Conservation (phyloP, 805 yeast genomes). For the Wickerhamiella alocasiicola region DNA sequence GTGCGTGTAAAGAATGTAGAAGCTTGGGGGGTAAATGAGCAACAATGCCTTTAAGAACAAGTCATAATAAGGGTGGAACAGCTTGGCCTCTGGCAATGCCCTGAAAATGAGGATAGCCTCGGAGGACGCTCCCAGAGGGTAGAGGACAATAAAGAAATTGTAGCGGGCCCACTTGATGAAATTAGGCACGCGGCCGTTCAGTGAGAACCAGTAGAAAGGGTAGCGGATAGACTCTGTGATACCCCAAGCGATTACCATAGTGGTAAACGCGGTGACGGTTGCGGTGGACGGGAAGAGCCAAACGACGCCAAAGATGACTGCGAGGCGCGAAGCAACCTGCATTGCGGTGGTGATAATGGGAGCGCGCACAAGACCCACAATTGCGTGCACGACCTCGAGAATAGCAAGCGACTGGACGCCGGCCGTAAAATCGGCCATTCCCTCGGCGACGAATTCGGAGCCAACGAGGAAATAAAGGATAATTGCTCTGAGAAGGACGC, state of each 20-base stretch:
- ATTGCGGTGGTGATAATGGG: slow-evolving; percentile 73
- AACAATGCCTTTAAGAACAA: slow-evolving; percentile 45
- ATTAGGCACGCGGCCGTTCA: slow-evolving; percentile 46
- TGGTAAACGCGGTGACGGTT: slow-evolving; percentile 39
- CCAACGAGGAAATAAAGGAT: slow-evolving; percentile 36
- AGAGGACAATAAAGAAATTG: slow-evolving; percentile 66
- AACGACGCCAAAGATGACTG: slow-evolving; percentile 75
- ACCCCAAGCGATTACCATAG: slow-evolving; percentile 80
- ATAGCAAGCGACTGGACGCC: slow-evolving; percentile 67
- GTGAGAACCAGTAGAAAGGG: slow-evolving; percentile 56
- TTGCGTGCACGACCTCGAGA: slow-evolving; percentile 68
- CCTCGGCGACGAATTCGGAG: slow-evolving; percentile 52
- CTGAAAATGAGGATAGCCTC: slow-evolving; percentile 60
- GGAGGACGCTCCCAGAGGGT: slow-evolving; percentile 86
- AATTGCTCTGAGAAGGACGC: slow-evolving; percentile 36
- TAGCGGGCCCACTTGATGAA: slow-evolving; percentile 64
- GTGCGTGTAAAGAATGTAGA: slow-evolving; percentile 70
- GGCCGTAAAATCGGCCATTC: slow-evolving; percentile 47
- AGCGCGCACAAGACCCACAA: slow-evolving; percentile 69
- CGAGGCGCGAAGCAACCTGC: slow-evolving; percentile 76
- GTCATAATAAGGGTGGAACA: slow-evolving; percentile 36
- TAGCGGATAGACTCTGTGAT: slow-evolving; percentile 86
- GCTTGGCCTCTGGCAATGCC: slow-evolving; percentile 56
- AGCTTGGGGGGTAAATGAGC: slow-evolving; percentile 70
- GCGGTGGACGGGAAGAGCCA: slow-evolving; percentile 64